Evolutionary conservation across 306 rosid species (phyloP).

Genomic region (Senna tora): DNA sequence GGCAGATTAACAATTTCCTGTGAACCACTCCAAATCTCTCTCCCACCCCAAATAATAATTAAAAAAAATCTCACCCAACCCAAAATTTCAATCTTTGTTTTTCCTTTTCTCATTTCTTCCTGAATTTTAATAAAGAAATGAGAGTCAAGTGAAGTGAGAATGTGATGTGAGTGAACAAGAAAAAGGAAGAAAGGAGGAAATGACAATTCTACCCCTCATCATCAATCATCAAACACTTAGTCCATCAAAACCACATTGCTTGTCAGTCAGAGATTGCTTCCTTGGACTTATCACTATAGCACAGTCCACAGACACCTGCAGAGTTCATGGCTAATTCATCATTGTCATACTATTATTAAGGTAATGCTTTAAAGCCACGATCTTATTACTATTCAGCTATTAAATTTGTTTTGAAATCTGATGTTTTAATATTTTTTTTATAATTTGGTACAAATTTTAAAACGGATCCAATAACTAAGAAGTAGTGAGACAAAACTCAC

Average conservation of each 20-base stretch:
- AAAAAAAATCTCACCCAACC: neutral
- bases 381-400: too few relatives aligned
- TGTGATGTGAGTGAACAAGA: neutral
- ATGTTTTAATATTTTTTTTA: too few relatives aligned
- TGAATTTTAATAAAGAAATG: constrained; percentile 42
- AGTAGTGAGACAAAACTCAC: too few relatives aligned
- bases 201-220: neutral
- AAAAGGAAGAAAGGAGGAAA: constrained; percentile 8
- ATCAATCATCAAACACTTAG: constrained; percentile 59
- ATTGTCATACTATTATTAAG: too few relatives aligned
- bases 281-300: constrained; percentile 93
- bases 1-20: constrained; percentile 33
- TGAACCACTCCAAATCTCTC: constrained; percentile 29
- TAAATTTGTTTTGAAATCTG: too few relatives aligned
- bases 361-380: too few relatives aligned
- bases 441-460: too few relatives aligned
- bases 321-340: neutral
- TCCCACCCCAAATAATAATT: neutral
- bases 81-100: constrained; percentile 28
- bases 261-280: constrained; percentile 83
- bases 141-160: constrained; percentile 32
- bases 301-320: constrained; percentile 96
- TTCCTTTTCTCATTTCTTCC: constrained; percentile 25
- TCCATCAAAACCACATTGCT: constrained; percentile 97
- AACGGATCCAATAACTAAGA: too few relatives aligned